Percentiles rank a stretch among this genome's conserved stretches.
phyloP scores from a whole-genome alignment of 805 yeast species.

The Candida dendrica region DNA sequence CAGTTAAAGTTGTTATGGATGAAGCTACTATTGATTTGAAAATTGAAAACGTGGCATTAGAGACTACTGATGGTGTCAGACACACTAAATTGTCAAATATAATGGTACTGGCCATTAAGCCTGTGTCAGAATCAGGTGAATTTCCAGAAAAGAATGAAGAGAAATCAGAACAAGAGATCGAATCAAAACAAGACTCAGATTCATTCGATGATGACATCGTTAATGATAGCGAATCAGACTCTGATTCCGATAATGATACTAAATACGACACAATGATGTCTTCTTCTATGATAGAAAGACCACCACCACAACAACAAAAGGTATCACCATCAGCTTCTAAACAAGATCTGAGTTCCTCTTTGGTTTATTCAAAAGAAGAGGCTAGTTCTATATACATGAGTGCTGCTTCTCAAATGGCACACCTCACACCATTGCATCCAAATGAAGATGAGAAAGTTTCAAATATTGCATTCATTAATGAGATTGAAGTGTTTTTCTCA shows the following conservation, averaged over 20 bases:
- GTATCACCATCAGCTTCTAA: not conserved
- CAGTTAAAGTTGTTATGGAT: constrained; percentile 43
- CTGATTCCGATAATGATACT: constrained; percentile 9
- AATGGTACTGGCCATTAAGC: constrained; percentile 31
- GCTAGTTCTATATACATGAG: constrained; percentile 76
- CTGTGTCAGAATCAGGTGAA: constrained; percentile 24
- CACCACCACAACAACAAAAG: not conserved
- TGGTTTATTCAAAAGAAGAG: constrained; percentile 60
- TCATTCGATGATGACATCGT: constrained; percentile 30
- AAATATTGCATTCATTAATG: constrained; percentile 22
- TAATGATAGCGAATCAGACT: constrained; percentile 12
- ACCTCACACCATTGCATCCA: constrained; percentile 10
- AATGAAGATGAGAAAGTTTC: constrained; percentile 6
- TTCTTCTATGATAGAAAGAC: constrained; percentile 19
- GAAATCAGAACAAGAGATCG: constrained; percentile 11
- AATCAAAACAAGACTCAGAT: constrained; percentile 3
- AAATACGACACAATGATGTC: constrained; percentile 23
- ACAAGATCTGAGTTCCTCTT: constrained; percentile 39
- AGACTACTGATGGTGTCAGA: constrained; percentile 41
- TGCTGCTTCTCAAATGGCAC: constrained; percentile 53
- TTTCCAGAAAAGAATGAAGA: constrained; percentile 19
- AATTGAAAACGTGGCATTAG: constrained; percentile 25
- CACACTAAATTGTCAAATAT: constrained; percentile 33
- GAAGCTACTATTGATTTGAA: constrained; percentile 26
- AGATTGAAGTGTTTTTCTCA: constrained; percentile 36